A percentile compares a stretch with the other conserved stretches of the same genome.
Conservation (phyloP, 2,329 filamentous ascomycete genomes). For the Diaporthe humulicola region DNA sequence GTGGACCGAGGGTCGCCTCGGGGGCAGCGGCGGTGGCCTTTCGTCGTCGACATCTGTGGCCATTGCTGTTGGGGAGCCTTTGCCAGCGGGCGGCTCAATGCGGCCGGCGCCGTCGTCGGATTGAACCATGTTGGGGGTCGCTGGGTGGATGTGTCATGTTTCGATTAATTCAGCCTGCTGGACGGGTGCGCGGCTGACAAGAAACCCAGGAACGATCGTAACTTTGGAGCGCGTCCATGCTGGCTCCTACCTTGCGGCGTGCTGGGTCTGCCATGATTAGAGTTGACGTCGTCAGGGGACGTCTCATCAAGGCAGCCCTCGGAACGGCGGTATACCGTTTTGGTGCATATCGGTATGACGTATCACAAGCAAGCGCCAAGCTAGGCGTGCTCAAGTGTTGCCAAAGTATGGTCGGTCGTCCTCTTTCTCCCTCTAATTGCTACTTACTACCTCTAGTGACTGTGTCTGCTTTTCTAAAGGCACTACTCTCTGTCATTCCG, state of each 20-base stretch:
- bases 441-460: too few relatives aligned
- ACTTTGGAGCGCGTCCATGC: constrained; percentile 33
- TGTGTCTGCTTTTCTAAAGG: too few relatives aligned
- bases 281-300: constrained; percentile 25
- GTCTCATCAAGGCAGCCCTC: constrained; percentile 4
- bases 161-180: constrained; percentile 38
- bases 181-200: constrained; percentile 1
- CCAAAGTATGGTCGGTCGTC: too few relatives aligned
- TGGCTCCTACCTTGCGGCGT: constrained; percentile 21
- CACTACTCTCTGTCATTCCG: too few relatives aligned
- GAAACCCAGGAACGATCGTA: neutral
- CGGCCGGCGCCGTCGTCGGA: constrained; percentile 40
- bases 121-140: constrained; percentile 42
- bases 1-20: constrained; percentile 41
- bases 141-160: constrained; percentile 40
- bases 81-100: constrained; percentile 36
- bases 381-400: too few relatives aligned
- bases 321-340: neutral
- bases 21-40: constrained; percentile 46
- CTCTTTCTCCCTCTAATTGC: too few relatives aligned
- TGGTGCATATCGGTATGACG: neutral
- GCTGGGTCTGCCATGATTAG: neutral
- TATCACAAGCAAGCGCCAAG: neutral
- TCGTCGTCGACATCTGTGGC: constrained; percentile 36
- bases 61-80: constrained; percentile 18